A percentile compares a stretch with the other conserved stretches of the same genome.
Conservation (phyloP, 352 stramenopile genomes). For the Phytophthora multivora region DNA sequence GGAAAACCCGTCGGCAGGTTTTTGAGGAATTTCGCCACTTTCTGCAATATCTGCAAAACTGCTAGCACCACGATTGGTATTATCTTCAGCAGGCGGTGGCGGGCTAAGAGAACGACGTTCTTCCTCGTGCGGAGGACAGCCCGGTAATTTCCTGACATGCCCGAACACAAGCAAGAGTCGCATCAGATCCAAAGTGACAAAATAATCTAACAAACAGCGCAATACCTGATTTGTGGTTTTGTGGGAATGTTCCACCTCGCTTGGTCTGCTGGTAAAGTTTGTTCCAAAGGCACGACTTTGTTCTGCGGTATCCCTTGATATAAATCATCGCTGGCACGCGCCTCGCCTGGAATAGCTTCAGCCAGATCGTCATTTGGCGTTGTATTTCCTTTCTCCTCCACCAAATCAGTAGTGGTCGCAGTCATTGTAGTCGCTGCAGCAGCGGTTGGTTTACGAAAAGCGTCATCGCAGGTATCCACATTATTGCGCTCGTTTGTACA, state of each 20-base stretch:
- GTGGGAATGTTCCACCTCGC: background rate
- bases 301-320: constrained; percentile 4
- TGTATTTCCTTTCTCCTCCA: constrained; percentile 2
- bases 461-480: too few relatives aligned
- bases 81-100: background rate
- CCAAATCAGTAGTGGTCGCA: too few relatives aligned
- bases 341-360: constrained; percentile 1
- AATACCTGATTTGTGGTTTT: background rate
- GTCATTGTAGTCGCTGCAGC: too few relatives aligned
- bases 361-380: background rate
- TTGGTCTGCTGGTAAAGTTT: background rate
- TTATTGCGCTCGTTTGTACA: too few relatives aligned
- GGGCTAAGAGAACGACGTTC: constrained; percentile 19
- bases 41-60: background rate
- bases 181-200: too few relatives aligned
- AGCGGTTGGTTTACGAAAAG: too few relatives aligned
- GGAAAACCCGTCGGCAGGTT: background rate
- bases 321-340: background rate
- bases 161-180: background rate
- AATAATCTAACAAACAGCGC: too few relatives aligned
- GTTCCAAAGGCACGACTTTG: constrained; percentile 11
- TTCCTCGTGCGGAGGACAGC: background rate
- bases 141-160: constrained; percentile 13
- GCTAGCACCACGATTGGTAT: background rate
- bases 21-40: background rate